Base-by-base conservation (phyloP, 768 basidiomycete genomes). In the Auricularia sp. region DNA sequence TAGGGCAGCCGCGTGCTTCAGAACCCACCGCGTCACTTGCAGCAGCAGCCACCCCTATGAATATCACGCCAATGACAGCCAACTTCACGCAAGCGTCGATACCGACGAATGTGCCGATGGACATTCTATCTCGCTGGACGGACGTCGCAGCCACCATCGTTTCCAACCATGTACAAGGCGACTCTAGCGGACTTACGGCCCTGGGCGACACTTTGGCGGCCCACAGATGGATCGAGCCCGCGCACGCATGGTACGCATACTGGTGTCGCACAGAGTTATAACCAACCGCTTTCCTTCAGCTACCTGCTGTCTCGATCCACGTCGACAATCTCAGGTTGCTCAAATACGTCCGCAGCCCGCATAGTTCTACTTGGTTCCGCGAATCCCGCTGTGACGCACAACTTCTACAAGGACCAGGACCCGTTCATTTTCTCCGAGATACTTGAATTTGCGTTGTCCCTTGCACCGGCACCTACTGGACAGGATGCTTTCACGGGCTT, bases 281-380 rank as follows among this genome's bases (percentile, higher is more conserved):
- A 10, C 56, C 33, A 13, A 51, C 14, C 1, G n/a, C 34, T 29
- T 62, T 37, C 13, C 16, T 39, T 51, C 65, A 96, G 93, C 72
- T 94, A 95, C 71, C 78, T 98, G 4, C 82, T 98, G 47, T 89
- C 96, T 2, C 87, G 89, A 14, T 89, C 90, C 68, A 89, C 92
- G 0, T 82, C 92, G 11, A 78, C 83, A 16, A 76, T 95, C 6
- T 59, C 56, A 13, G 86, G 87, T 37, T 89, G 90, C 16, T 68
- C 86, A n/a, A 87, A 87, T 8, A 80, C 83, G 47, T 83, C 85
- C 7, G 78, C 85, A 13, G 81, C 84, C 29, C 86, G 92, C 11
- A 79, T 94, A 35, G 79, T 84, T 4, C 78, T 98, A 33, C 72
- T 94, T 47, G 92, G 93, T n/a, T 81, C 83, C 21, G 84, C 79